Conservation (phyloP, 495 filamentous ascomycete genomes). For the Pseudevernia furfuracea region DNA sequence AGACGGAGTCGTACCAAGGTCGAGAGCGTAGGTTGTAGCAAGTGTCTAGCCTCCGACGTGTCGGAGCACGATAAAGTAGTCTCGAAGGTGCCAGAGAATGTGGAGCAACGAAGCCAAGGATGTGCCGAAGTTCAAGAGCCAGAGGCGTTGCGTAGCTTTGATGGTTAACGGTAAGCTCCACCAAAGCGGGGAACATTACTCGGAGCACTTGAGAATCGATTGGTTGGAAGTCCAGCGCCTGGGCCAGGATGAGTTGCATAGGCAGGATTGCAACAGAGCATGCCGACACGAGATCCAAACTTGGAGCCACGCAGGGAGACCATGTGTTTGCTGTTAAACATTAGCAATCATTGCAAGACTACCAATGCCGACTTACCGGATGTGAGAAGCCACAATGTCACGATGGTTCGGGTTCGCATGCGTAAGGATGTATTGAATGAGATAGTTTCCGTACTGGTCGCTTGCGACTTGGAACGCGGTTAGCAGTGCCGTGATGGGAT, state of each 20-base stretch:
- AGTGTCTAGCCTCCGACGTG: constrained; percentile 6
- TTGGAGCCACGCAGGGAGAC: constrained; percentile 97
- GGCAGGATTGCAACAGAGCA: constrained; percentile 95
- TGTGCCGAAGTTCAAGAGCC: not conserved
- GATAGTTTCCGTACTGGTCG: constrained; percentile 97
- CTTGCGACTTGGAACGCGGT: constrained; percentile 60
- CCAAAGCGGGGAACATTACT: constrained; percentile 42
- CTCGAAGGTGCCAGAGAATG: not conserved
- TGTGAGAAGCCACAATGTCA: constrained; percentile 85
- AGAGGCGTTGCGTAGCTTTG: not conserved
- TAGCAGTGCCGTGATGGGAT: constrained; percentile 24
- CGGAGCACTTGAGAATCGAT: constrained; percentile 49
- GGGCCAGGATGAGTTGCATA: constrained; percentile 78
- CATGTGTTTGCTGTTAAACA: constrained; percentile 74
- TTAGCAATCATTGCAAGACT: constrained; percentile 15
- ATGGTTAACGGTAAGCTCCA: constrained; percentile 43
- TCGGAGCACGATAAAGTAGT: not conserved
- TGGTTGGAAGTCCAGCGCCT: constrained; percentile 57
- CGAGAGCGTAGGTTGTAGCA: constrained; percentile 7
- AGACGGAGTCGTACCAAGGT: constrained; percentile 1
- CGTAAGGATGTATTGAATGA: constrained; percentile 92
- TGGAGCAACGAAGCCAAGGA: constrained; percentile 2
- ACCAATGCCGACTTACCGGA: constrained; percentile 47
- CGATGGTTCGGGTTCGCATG: constrained; percentile 79
- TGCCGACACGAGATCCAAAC: constrained; percentile 94